Conservation (phyloP, 805 yeast genomes). For the Candida hungchunana region DNA sequence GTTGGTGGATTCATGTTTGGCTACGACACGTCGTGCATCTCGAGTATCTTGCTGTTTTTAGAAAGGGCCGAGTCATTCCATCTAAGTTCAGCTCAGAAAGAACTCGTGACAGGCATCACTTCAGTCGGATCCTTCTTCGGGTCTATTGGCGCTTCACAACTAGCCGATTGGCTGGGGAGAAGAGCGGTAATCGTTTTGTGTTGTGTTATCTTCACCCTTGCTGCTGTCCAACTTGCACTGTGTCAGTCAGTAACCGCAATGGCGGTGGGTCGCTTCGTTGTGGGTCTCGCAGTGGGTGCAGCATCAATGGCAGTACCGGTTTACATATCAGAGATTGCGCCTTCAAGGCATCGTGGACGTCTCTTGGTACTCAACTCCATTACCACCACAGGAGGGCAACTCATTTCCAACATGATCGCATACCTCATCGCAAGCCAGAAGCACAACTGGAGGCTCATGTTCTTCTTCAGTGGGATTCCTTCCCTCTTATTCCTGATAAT, state of each 20-base stretch:
- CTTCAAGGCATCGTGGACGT: constrained; percentile 36
- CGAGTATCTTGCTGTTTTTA: constrained; percentile 52
- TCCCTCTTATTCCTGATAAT: constrained; percentile 35
- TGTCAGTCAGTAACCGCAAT: constrained; percentile 36
- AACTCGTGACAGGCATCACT: constrained; percentile 39
- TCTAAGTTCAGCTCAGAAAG: constrained; percentile 36
- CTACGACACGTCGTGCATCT: constrained; percentile 61
- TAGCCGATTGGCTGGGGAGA: constrained; percentile 48
- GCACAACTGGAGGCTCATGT: constrained; percentile 37
- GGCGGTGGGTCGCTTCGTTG: constrained; percentile 52
- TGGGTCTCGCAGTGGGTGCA: constrained; percentile 72
- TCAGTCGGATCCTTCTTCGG: constrained; percentile 54
- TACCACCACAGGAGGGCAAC: constrained; percentile 49
- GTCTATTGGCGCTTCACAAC: constrained; percentile 44
- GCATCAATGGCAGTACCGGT: constrained; percentile 66
- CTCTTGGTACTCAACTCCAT: constrained; percentile 35
- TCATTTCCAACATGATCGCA: constrained; percentile 39
- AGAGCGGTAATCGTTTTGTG: constrained; percentile 35
- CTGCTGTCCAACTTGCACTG: constrained; percentile 47
- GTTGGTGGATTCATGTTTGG: constrained; percentile 62
- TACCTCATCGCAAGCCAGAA: constrained; percentile 27
- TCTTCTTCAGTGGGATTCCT: constrained; percentile 37
- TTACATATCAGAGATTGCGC: constrained; percentile 49
- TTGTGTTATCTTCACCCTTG: constrained; percentile 41
- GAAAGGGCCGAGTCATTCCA: constrained; percentile 30